A percentile compares a stretch with the other conserved stretches of the same genome.
phyloP scores from a whole-genome alignment of 495 filamentous ascomycete genomes.

The Penicillium pancosmium region DNA sequence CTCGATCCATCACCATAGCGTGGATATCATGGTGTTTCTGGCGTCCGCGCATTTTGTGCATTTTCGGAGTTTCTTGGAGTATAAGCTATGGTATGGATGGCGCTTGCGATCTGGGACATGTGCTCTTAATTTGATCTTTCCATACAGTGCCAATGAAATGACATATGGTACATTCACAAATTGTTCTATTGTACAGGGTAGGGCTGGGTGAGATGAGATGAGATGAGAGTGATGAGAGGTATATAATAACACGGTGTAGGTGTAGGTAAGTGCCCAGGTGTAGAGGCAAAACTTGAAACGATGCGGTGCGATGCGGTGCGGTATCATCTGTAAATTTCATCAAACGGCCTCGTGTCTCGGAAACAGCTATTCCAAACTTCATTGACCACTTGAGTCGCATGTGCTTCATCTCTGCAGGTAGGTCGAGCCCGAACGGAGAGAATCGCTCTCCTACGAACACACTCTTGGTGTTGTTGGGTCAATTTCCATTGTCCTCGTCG shows the following conservation, averaged over 20 bases:
- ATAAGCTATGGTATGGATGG: constrained; percentile 16
- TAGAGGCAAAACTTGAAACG: too few species aligned
- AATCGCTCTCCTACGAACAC: constrained; percentile 79
- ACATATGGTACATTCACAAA: constrained; percentile 30
- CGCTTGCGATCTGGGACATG: constrained; percentile 23
- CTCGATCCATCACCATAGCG: background rate
- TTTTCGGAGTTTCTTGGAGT: constrained; percentile 25
- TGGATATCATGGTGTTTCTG: constrained; percentile 13
- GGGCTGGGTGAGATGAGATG: constrained; percentile 4
- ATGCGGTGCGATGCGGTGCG: background rate
- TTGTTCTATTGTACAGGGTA: constrained; percentile 28
- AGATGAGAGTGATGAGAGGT: background rate
- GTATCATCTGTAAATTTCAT: constrained; percentile 88
- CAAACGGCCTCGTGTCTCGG: constrained; percentile 88
- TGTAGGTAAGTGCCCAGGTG: too few species aligned
- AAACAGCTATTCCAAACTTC: constrained; percentile 99
- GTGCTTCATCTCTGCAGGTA: constrained; percentile 79
- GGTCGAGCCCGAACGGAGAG: constrained; percentile 75
- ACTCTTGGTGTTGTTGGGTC: constrained; percentile 91
- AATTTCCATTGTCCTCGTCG: constrained; percentile 80
- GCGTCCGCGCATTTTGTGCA: constrained; percentile 17
- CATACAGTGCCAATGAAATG: constrained; percentile 27
- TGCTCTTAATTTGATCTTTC: constrained; percentile 25
- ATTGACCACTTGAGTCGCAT: constrained; percentile 87
- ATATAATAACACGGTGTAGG: background rate